phyloP scores from a whole-genome alignment of 768 basidiomycete genomes.

The Botryobasidium botryosum region DNA sequence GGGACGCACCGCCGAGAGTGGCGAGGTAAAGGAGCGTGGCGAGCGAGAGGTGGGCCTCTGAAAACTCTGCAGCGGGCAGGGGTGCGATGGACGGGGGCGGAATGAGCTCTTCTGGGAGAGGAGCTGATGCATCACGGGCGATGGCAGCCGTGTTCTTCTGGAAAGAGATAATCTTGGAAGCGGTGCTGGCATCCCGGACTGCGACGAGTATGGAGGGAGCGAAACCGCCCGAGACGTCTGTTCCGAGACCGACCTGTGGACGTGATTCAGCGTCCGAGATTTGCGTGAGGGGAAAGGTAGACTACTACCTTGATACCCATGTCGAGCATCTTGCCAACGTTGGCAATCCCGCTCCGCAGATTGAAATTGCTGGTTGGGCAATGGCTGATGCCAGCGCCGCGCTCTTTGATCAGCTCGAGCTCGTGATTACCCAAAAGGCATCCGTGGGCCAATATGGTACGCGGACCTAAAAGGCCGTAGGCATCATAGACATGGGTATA shows the following conservation, averaged over 20 bases:
- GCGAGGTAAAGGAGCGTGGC: conserved; percentile 76
- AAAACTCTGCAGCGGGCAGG: conserved; percentile 10
- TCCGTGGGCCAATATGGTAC: conserved; percentile 80
- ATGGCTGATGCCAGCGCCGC: conserved; percentile 67
- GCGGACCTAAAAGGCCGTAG: conserved; percentile 52
- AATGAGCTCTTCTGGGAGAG: neutral
- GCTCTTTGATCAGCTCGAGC: conserved; percentile 46
- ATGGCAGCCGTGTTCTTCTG: no score
- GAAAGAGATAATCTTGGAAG: conserved; percentile 59
- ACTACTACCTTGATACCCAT: conserved; percentile 59
- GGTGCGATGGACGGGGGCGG: neutral
- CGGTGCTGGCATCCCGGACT: conserved; percentile 59
- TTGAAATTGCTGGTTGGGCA: conserved; percentile 93
- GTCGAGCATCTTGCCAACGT: conserved; percentile 65
- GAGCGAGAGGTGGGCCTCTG: conserved; percentile 32
- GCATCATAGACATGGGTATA: conserved; percentile 77
- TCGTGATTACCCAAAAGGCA: conserved; percentile 64
- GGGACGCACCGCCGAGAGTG: conserved; percentile 76
- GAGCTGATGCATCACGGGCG: conserved; percentile 12
- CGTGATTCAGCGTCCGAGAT: neutral
- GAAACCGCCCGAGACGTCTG: conserved; percentile 82
- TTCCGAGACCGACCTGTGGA: conserved; percentile 80
- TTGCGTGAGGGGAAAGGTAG: neutral
- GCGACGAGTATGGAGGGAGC: conserved; percentile 60
- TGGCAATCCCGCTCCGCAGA: conserved; percentile 68